Evolutionary conservation across 371 early-diverging fungal genomes (phyloP), one percentile per base, ranked within the genome.

Genomic region (Mycotypha africana): DNA sequence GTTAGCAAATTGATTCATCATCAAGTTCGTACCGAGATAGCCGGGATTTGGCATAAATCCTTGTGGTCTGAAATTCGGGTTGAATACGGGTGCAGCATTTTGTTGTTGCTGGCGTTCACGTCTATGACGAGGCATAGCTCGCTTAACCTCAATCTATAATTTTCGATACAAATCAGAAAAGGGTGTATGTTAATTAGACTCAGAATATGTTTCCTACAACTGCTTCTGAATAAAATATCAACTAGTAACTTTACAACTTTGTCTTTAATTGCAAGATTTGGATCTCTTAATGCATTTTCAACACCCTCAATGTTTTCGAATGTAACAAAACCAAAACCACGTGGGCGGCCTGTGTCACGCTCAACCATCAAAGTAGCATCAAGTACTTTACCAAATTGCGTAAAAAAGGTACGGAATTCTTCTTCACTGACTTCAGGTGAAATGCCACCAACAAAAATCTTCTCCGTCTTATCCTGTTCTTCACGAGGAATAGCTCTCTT

Each of bases 391-490:
- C 91, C 91, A 67, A 85, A 89, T 54, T 79, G 78, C 14, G 67
- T 58, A 57, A 93, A 93, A 48, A 72, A 82, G 33, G 84, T 76
- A 28, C 76, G 71, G 56, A 93, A 80, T 48, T 91, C 90, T 22
- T 88, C 91, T 54, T 91, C 90, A 14, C 84, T 79, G 5, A 86
- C 86, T 10, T 88, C 86, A 4, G 84, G 63, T 6, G 89, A 77
- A 30, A 95, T 81, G 4, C 94, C 92, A 37, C 93, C 94, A 5
- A 93, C 92, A 73, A 95, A 95, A 38, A 94, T 79, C 74, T 91
- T 92, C 51, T 88, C 88, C 17, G 87, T 84, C 49, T 79, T 84
- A 62, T 87, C 87, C 39, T 83, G 81, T 44, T 82, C 79, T 37
- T 84, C 86, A 15, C 85, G 76, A 19, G 93, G 92, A 56, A 93